Conservation (phyloP, 345 rosid genomes). For the Kernera saxatilis region DNA sequence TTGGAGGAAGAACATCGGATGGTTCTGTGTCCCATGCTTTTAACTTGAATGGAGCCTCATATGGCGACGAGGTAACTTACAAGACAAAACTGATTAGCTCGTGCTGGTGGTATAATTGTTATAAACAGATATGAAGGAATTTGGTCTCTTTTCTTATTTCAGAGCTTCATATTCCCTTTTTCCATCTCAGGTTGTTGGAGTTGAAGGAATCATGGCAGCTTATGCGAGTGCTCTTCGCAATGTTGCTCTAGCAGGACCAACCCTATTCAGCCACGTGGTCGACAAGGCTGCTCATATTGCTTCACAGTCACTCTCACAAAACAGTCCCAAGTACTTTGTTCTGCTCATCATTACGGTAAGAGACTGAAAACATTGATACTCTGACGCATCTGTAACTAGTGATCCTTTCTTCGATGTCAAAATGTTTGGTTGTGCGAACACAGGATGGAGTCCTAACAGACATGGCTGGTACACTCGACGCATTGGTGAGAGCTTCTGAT, state of each 20-base stretch:
- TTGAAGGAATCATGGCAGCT: slow-evolving; percentile 80
- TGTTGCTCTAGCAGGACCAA: slow-evolving; percentile 65
- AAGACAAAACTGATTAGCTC: not conserved
- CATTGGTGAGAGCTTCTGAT: slow-evolving; percentile 85
- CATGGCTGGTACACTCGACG: slow-evolving; percentile 65
- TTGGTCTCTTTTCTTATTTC: not conserved
- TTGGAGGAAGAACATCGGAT: slow-evolving; percentile 62
- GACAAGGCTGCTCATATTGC: slow-evolving; percentile 41
- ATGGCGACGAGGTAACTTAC: slow-evolving; percentile 50
- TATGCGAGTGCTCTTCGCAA: slow-evolving; percentile 50
- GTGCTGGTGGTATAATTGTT: not conserved
- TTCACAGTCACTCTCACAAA: slow-evolving; percentile 28
- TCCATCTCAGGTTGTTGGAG: slow-evolving; percentile 61
- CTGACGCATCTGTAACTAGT: not conserved
- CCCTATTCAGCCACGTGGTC: slow-evolving; percentile 57
- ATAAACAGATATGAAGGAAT: not conserved
- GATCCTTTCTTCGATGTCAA: not conserved
- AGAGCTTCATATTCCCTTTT: not conserved
- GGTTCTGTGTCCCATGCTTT: slow-evolving; percentile 73
- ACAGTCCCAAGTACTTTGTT: slow-evolving; percentile 31
- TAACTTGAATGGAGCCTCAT: slow-evolving; percentile 59
- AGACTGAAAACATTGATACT: not conserved
- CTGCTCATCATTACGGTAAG: slow-evolving; percentile 43
- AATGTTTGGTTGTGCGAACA: slow-evolving; percentile 13
- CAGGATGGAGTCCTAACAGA: slow-evolving; percentile 92